These are phyloP conservation scores for Allium fistulosum DNA, from an alignment of 106 monocot species.

Conservation along the genomic window DNA sequence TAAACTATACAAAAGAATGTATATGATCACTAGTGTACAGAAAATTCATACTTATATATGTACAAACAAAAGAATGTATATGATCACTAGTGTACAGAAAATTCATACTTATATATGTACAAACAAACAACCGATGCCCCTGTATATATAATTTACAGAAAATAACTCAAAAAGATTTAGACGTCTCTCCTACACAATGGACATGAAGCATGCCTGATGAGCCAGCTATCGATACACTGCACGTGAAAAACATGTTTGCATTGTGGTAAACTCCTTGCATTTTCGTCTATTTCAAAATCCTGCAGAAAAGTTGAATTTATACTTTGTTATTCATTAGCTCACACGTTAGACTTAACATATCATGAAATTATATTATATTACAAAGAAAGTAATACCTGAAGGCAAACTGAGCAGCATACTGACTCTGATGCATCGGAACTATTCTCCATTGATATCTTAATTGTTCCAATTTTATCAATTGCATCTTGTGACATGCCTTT, in stretches of 20 bases:
- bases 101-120: neutral
- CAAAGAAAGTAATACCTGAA: conserved; percentile 21
- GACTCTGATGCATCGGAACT: conserved; percentile 35
- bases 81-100: neutral
- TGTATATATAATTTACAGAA: neutral
- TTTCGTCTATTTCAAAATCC: conserved; percentile 17
- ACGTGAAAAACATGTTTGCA: conserved; percentile 18
- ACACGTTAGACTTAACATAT: neutral
- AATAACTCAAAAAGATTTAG: neutral
- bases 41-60: neutral
- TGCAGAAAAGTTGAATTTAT: neutral
- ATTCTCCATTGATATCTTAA: conserved; percentile 34
- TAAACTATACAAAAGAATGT: conserved; percentile 9
- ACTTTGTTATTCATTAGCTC: too few relatives aligned
- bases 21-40: too few relatives aligned
- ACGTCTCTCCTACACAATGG: conserved; percentile 15
- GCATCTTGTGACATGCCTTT: conserved; percentile 48
- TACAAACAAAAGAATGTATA: conserved; percentile 3
- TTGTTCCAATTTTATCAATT: conserved; percentile 45
- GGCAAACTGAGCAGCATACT: conserved; percentile 62
- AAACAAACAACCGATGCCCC: conserved; percentile 6
- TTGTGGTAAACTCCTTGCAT: conserved; percentile 11
- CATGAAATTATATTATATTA: neutral
- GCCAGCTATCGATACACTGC: conserved; percentile 18
- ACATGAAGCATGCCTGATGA: conserved; percentile 17